Base-by-base conservation (phyloP, 1,139 yeast species). In the Protomyces gravidus region DNA sequence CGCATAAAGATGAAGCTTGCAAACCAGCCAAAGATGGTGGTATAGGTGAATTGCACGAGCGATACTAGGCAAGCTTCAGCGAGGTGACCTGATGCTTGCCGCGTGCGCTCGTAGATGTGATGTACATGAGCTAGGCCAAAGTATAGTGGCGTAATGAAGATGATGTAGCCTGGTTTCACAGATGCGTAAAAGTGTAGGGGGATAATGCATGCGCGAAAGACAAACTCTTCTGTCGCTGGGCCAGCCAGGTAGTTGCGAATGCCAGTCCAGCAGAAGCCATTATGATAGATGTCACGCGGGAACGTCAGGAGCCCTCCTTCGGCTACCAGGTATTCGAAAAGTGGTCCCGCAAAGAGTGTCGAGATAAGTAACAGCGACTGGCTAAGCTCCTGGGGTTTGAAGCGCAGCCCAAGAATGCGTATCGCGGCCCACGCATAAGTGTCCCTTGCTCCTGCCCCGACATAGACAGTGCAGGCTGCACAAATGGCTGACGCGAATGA, bases 91-190 rank as follows among this genome's bases (percentile, higher is more conserved):
- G 58, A 28, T 15, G 46, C n/a, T n/a, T 42, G 26, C 9, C 50
- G 47, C 17, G 33, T 21, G 6, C 51, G 25, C 62, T 83, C 87
- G 65, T 77, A 78, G 1, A 84, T 95, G 71, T 92, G 97, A 69
- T 92, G 96, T 19, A 86, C 62, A 72, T 92, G 99, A 0, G 97
- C 97, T n/a, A 88, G 68, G 1, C 96, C 96, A 74, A 92, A 92
- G 64, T 84, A 78, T 21, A 84, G 68, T 0, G 97, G 96, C 1
- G 90, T 78, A 27, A 72, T 70, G 55, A 71, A 68, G 1, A 81
- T 68, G 36, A 76, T 68, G 13, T 69, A 61, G 6, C 63, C 64
- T 13, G 65, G 59, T 30, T 74, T 64, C 15, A 68, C 61, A 26
- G 67, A 64, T 3, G 68, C 71, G 9, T 75, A 76, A 48, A 69